Evolutionary conservation across 2,329 filamentous ascomycete species (phyloP), one percentile per base, ranked within the genome.

Genomic region (Rachicladosporium sp.): DNA sequence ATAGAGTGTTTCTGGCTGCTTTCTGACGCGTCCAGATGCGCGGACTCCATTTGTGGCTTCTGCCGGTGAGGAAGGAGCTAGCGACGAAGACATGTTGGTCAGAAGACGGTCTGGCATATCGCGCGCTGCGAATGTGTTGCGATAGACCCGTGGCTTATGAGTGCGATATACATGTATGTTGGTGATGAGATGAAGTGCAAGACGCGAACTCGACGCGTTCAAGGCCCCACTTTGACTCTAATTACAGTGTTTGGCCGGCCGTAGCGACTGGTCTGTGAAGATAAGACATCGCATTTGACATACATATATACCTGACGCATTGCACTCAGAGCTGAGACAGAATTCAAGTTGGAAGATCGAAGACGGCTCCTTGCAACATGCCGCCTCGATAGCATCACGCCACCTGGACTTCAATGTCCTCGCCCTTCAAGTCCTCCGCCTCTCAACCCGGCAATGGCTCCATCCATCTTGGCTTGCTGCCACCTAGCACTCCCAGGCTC

Each of bases 391-490:
- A 52, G 33, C 42, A 39, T 6, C 10, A 29, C 19, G 30, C 10
- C 13, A 6, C n/a, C 36, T 12, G 38, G 49, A 45, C 45, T 33
- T 40, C 37, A 35, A 56, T 56, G 54, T 54, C 50, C 50, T 86
- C 80, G n/a, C 84, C 86, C 6, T 93, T 93, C 56, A 77, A 82
- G 36, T 68, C 74, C 37, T 83, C 83, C 21, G 73, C 80, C 31
- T 82, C 83, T 15, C 69, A 71, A 38, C 76, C 88, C 13, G 91
- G 91, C 42, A 71, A 84, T 55, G 91, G 91, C 44, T 73, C 70
- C 47, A 82, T 95, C 49, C 70, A 86, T 38, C 76, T 86, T 42
- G 75, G 75, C 12, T 65, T 83, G 4, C 70, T 88, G 7, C 84
- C 88, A 29, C 78, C 80, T 27, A 71, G 74, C 19, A 74, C 74